Percentiles rank a stretch among this genome's conserved stretches.
Evolutionary conservation across 2,329 filamentous ascomycete species (phyloP).

Genomic region (Colletotrichum chlorophyti): DNA sequence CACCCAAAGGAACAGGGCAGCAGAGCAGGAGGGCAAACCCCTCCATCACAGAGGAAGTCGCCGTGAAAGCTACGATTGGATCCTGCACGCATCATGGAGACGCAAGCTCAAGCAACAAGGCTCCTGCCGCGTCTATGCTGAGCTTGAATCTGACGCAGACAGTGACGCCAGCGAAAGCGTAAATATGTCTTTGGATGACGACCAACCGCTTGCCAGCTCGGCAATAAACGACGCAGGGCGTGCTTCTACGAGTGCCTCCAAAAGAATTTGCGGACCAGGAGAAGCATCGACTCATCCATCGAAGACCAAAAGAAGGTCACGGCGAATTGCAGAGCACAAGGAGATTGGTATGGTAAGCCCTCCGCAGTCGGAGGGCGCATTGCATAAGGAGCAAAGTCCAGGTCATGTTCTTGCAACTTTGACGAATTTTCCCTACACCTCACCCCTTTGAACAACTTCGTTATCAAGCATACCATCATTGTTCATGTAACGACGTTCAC

Average conservation of each 20-base stretch:
- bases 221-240: background rate
- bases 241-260: background rate
- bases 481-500: background rate
- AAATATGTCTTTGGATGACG: background rate
- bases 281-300: background rate
- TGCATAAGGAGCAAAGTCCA: background rate
- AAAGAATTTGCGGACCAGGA: background rate
- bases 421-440: background rate
- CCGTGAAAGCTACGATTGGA: background rate
- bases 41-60: background rate
- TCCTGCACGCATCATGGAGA: background rate
- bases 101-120: background rate
- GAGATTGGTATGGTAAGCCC: background rate
- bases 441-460: background rate
- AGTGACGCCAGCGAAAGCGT: background rate
- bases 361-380: background rate
- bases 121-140: background rate
- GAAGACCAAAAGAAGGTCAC: background rate
- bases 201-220: background rate
- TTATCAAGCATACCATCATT: background rate
- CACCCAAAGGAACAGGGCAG: background rate
- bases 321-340: background rate
- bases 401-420: background rate
- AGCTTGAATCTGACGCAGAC: background rate
- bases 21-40: background rate